phyloP scores from a whole-genome alignment of 257 asterid species.

The Solanum arcanum region DNA sequence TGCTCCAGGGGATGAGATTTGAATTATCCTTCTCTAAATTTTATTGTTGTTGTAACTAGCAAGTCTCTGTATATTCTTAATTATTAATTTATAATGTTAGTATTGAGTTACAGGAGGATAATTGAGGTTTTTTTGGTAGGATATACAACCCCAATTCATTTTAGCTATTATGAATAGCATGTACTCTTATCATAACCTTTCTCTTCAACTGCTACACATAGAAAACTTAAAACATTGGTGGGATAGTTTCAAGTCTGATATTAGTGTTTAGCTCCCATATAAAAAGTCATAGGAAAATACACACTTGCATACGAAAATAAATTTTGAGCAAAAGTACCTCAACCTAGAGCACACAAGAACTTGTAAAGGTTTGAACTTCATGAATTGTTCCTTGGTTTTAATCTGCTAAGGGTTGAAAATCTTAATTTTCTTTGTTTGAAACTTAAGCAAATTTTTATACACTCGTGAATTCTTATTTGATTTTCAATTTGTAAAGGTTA shows the following conservation, averaged over 20 bases:
- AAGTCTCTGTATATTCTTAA: not conserved
- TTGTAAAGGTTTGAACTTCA: not conserved
- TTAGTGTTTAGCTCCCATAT: not conserved
- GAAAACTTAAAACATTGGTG: not conserved
- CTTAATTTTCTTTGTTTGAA: not conserved
- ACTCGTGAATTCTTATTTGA: not conserved
- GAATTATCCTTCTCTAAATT: not conserved
- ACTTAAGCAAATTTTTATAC: not conserved
- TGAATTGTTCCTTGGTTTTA: not conserved
- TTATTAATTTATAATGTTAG: not conserved
- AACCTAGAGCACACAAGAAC: not conserved
- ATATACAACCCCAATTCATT: not conserved
- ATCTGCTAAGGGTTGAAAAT: not conserved
- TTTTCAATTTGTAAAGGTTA: not conserved
- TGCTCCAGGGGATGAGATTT: not conserved
- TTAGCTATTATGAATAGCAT: not conserved
- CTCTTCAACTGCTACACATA: not conserved
- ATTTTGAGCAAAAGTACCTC: not conserved
- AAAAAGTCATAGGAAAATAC: not conserved
- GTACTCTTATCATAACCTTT: not conserved
- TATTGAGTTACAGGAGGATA: not conserved
- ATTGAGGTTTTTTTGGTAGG: not conserved
- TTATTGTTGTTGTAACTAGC: not conserved
- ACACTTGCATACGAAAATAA: not conserved
- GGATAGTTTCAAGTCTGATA: not conserved